Evolutionary conservation across 2,329 filamentous ascomycete species (phyloP), one percentile per base, ranked within the genome.

Genomic region (Alternaria gaisen): DNA sequence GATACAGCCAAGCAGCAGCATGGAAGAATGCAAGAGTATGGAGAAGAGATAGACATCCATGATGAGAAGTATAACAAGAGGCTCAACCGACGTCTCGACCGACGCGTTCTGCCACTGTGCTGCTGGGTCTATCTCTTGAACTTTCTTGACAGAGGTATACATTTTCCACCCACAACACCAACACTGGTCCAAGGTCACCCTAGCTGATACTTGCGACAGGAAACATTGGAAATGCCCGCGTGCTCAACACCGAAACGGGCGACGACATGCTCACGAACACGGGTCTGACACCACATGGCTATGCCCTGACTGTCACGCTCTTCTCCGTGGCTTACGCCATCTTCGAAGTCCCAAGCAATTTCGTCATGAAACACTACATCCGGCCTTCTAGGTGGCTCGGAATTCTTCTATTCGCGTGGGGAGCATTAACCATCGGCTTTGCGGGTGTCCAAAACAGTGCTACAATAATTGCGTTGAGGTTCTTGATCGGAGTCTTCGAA

Each of bases 191-290:
- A 20, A 34, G 7, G 38, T 11, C 11, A 41, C 18, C 5, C 4
- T 24, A 22, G 46, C 30, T 48, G 14, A 48, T 14, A 24, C 42
- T 40, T 5, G 34, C 11, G 1, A 20, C 4, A 55, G 53, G 53
- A 24, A 55, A 55, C 18, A 55, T 47, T 24, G 91, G 91, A 95
- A 22, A 85, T 97, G 75, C 88, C 43, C 88, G 86, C 72, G 86
- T 90, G 43, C 81, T 91, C 63, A 90, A 91, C 72, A 78, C 83
- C 20, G 81, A 84, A 10, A 85, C 84, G 1, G 73, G 82, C 41
- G 80, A 91, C 73, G 87, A 90, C 77, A 83, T 91, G 67, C 84
- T 90, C 47, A 81, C 82, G 14, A 84, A 87, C 71, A 88, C 87
- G 5, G 66, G 82, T 65, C 90, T 90, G 84, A 86, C 84, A 2